Percentiles rank a stretch among this genome's conserved stretches.
Evolutionary conservation across 352 stramenopile species (phyloP).

Genomic region (Phytopythium helicoides): DNA sequence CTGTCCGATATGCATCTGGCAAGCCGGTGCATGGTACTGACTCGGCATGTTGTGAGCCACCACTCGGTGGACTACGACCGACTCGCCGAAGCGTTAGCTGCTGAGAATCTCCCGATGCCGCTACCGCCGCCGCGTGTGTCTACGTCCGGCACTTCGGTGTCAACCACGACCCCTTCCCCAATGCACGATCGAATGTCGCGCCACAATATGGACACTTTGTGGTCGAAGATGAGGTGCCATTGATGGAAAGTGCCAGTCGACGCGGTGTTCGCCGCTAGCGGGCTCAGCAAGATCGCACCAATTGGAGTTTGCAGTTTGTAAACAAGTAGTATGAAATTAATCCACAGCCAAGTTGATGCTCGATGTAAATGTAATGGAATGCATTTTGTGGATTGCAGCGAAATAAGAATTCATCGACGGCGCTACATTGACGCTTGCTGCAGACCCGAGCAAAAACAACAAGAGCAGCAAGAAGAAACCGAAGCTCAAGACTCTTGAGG

Average conservation of each 20-base stretch:
- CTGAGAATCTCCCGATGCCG: conserved; percentile 45
- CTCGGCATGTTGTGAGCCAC: conserved; percentile 57
- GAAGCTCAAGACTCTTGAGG: conserved; percentile 57
- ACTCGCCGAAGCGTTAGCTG: conserved; percentile 30
- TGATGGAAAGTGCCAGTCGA: conserved; percentile 13
- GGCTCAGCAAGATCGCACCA: no score
- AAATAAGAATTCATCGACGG: conserved; percentile 97
- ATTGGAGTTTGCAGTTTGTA: no score
- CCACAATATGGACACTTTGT: conserved; percentile 69
- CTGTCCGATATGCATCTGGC: conserved; percentile 40
- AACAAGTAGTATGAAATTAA: no score
- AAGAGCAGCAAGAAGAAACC: conserved; percentile 76
- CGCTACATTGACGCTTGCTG: conserved; percentile 51
- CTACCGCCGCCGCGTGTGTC: conserved; percentile 55
- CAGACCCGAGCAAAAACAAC: conserved; percentile 34
- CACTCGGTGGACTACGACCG: conserved; percentile 60
- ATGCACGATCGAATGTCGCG: conserved; percentile 32
- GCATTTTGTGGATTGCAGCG: no score
- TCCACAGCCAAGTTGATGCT: no score
- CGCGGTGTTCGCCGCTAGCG: no score
- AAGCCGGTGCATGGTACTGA: conserved; percentile 33
- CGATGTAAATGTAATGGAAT: no score
- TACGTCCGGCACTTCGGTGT: conserved; percentile 61
- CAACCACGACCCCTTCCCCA: conserved; percentile 49
- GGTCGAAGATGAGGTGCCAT: conserved; percentile 32